Conservation (phyloP, 225 moss, liverwort and hornwort genomes). For the Physcomitrium patens region DNA sequence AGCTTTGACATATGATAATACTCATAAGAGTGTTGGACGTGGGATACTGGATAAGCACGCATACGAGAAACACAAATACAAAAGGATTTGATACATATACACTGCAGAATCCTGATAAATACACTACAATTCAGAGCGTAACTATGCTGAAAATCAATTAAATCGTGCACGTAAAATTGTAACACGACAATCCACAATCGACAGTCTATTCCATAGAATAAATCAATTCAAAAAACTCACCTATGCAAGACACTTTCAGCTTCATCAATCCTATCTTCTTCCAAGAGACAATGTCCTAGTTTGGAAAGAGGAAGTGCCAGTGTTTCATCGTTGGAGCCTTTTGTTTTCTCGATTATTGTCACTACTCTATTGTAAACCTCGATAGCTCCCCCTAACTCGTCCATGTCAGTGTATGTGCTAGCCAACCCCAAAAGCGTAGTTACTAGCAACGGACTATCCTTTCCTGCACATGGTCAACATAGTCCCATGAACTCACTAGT, state of each 20-base stretch:
- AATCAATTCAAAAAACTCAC: conserved; percentile 33
- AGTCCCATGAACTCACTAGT: conserved; percentile 25
- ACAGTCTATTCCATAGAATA: too few species aligned
- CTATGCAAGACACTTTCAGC: conserved; percentile 67
- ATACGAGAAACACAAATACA: background rate
- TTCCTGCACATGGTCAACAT: conserved; percentile 53
- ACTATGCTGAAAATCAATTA: background rate
- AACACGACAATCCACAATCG: too few species aligned
- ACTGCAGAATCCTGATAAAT: background rate
- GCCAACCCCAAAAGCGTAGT: conserved; percentile 83
- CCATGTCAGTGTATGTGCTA: conserved; percentile 66
- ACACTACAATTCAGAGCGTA: background rate
- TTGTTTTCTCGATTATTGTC: conserved; percentile 67
- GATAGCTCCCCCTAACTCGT: conserved; percentile 57
- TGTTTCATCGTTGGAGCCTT: conserved; percentile 58
- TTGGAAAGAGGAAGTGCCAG: conserved; percentile 82
- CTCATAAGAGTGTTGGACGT: background rate
- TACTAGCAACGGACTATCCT: conserved; percentile 66
- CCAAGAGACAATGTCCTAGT: conserved; percentile 80
- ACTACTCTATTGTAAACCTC: conserved; percentile 66
- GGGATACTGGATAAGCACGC: background rate
- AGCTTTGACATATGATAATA: background rate
- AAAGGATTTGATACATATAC: conserved; percentile 14
- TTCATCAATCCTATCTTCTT: conserved; percentile 67
- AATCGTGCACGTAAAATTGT: background rate